Percentiles rank a stretch among this genome's conserved stretches.
Conservation (phyloP, 257 asterid species). For the Vinca minor region DNA sequence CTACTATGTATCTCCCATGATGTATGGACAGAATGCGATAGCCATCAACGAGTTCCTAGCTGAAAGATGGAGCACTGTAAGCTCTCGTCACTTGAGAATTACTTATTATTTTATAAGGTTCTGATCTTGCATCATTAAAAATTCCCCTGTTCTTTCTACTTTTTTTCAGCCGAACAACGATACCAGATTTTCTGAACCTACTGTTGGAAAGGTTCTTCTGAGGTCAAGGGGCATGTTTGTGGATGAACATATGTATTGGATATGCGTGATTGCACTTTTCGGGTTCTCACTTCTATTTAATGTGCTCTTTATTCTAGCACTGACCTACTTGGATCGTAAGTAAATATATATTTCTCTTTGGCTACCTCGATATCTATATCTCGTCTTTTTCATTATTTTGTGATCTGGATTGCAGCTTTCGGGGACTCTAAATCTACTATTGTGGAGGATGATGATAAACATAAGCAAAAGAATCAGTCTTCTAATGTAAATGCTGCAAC, state of each 20-base stretch:
- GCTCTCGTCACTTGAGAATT: constrained; percentile 17
- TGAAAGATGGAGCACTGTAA: constrained; percentile 76
- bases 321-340: constrained; percentile 69
- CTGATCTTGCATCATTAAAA: constrained; percentile 9
- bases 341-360: constrained; percentile 7
- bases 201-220: constrained; percentile 90
- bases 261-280: constrained; percentile 67
- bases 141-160: constrained; percentile 1
- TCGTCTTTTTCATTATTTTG: constrained; percentile 18
- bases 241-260: constrained; percentile 77
- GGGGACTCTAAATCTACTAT: constrained; percentile 56
- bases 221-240: constrained; percentile 73
- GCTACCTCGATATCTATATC: constrained; percentile 7
- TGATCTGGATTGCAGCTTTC: constrained; percentile 44
- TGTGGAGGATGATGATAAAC: constrained; percentile 34
- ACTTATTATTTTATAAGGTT: not conserved
- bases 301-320: constrained; percentile 53
- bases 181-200: constrained; percentile 42
- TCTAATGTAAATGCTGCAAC: constrained; percentile 16
- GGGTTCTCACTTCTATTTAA: constrained; percentile 81
- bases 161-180: constrained; percentile 54
- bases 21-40: constrained; percentile 80
- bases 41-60: constrained; percentile 83
- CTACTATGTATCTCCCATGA: constrained; percentile 70
- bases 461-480: constrained; percentile 28